A percentile compares a stretch with the other conserved stretches of the same genome.
phyloP scores from a whole-genome alignment of 345 rosid genomes.

The Populus nigra region DNA sequence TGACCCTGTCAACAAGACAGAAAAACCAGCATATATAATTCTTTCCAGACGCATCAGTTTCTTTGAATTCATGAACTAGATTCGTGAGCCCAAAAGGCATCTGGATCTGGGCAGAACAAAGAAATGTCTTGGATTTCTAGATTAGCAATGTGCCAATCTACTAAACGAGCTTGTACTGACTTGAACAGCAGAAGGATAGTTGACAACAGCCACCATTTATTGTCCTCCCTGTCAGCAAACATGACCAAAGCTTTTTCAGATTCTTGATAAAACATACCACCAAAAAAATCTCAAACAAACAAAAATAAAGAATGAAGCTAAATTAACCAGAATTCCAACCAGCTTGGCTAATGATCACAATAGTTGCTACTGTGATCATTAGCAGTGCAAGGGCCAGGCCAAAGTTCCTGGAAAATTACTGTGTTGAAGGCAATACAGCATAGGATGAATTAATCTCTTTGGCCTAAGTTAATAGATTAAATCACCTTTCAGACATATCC shows the following conservation, averaged over 20 bases:
- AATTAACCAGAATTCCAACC: neutral
- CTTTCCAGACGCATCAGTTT: neutral
- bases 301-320: neutral
- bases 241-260: neutral
- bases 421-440: neutral
- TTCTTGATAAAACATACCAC: neutral
- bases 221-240: constrained; percentile 58
- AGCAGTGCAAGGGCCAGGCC: neutral
- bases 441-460: neutral
- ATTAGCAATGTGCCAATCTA: constrained; percentile 93
- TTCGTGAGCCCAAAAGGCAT: constrained; percentile 90
- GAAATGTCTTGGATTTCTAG: constrained; percentile 79
- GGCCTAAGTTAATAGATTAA: neutral
- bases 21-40: neutral
- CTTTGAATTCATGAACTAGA: constrained; percentile 46
- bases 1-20: neutral
- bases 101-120: constrained; percentile 78
- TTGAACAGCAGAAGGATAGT: constrained; percentile 64
- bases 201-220: constrained; percentile 93
- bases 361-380: neutral
- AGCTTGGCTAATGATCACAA: neutral
- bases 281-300: neutral
- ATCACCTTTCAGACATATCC: neutral
- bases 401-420: neutral
- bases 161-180: constrained; percentile 74